These are phyloP conservation scores for Carex kokanica DNA, from an alignment of 176 grass and related monocot species.

Conservation along the genomic window DNA sequence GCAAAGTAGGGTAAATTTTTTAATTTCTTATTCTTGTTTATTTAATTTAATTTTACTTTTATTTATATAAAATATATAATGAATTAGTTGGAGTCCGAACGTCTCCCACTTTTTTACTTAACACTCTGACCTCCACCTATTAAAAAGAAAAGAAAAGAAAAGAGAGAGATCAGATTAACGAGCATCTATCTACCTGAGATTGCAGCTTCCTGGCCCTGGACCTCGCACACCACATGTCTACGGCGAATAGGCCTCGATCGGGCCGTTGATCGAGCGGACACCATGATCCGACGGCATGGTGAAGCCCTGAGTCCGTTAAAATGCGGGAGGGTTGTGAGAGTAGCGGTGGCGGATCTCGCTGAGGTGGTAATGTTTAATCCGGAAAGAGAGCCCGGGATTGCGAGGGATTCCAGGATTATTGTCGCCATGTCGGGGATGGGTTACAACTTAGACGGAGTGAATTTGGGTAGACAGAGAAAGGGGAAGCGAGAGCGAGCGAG, in stretches of 20 bases:
- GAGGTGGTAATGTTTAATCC: neutral
- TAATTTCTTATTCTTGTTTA: no score
- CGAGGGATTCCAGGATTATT: conserved; percentile 28
- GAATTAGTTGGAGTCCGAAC: no score
- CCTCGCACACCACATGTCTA: conserved; percentile 29
- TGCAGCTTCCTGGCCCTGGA: conserved; percentile 46
- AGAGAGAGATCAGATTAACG: neutral
- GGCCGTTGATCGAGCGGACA: neutral
- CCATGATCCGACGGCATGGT: conserved; percentile 22
- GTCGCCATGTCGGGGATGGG: conserved; percentile 39
- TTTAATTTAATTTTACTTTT: no score
- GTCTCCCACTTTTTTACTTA: no score
- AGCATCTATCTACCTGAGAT: conserved; percentile 38
- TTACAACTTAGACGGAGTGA: conserved; percentile 27
- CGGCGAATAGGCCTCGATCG: conserved; percentile 24
- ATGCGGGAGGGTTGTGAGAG: conserved; percentile 22
- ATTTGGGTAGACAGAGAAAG: neutral
- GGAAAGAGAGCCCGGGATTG: conserved; percentile 18
- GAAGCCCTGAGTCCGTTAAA: conserved; percentile 27
- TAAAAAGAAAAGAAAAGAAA: conserved; percentile 16
- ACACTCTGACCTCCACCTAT: neutral
- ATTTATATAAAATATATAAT: no score
- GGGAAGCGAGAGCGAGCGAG: neutral
- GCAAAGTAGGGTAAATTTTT: no score
- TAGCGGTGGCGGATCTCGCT: neutral